These are phyloP conservation scores for Plasmodium coatneyi DNA, from an alignment of 169 alveolate species.

Conservation along the genomic window DNA sequence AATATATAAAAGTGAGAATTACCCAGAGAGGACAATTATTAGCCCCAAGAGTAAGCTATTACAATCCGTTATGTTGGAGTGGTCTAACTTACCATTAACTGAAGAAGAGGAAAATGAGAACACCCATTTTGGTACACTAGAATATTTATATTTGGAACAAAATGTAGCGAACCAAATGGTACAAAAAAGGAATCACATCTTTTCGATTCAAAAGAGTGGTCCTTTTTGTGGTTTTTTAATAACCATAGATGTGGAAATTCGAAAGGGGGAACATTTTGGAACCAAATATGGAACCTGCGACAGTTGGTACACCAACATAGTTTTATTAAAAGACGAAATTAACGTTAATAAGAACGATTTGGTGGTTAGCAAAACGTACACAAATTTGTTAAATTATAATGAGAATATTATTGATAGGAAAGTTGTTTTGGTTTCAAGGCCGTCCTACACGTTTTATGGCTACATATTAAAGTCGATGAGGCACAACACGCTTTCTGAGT, in stretches of 20 bases:
- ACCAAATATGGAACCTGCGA: constrained; percentile 86
- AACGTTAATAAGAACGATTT: constrained; percentile 78
- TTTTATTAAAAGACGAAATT: constrained; percentile 80
- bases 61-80: constrained; percentile 81
- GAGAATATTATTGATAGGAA: constrained; percentile 76
- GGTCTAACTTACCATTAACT: constrained; percentile 62
- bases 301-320: constrained; percentile 85
- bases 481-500: background rate
- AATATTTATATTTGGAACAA: constrained; percentile 76
- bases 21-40: constrained; percentile 85
- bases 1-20: constrained; percentile 79
- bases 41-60: constrained; percentile 84
- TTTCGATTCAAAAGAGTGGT: constrained; percentile 78
- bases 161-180: constrained; percentile 84
- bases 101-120: constrained; percentile 15
- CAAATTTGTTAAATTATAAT: constrained; percentile 82
- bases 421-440: constrained; percentile 82
- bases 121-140: constrained; percentile 68
- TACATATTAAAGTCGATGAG: constrained; percentile 37
- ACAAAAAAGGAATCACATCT: constrained; percentile 79
- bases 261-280: constrained; percentile 88
- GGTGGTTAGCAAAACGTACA: constrained; percentile 76
- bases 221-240: constrained; percentile 85
- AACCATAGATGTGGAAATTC: constrained; percentile 89
- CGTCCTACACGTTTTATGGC: constrained; percentile 81